These are phyloP conservation scores for Cucurbita pepo DNA, from an alignment of 306 rosid species.

Conservation along the genomic window DNA sequence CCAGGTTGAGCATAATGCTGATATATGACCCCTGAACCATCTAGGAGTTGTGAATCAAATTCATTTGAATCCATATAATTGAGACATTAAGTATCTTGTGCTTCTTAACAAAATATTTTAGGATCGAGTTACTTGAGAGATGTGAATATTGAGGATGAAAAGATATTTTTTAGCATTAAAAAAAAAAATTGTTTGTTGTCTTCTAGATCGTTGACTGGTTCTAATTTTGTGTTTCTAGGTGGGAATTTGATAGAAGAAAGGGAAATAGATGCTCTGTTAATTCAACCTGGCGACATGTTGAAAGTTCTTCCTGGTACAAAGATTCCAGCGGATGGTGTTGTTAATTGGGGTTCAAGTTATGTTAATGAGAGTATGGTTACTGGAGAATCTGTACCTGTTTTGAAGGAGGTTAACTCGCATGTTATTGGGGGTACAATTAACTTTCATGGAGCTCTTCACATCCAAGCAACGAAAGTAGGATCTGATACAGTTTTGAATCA, in stretches of 20 bases:
- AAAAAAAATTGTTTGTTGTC: background rate
- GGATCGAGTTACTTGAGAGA: background rate
- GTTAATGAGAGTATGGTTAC: slow-evolving; percentile 97
- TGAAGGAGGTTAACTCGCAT: slow-evolving; percentile 51
- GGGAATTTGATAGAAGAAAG: slow-evolving; percentile 56
- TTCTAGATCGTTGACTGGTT: background rate
- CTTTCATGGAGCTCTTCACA: slow-evolving; percentile 71
- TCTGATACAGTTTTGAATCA: slow-evolving; percentile 87
- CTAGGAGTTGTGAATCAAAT: background rate
- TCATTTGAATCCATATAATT: background rate
- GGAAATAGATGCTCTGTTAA: slow-evolving; percentile 79
- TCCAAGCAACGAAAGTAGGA: slow-evolving; percentile 77
- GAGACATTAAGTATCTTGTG: background rate
- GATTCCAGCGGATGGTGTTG: slow-evolving; percentile 81
- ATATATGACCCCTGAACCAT: background rate
- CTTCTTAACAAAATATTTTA: background rate
- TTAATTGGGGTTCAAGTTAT: slow-evolving; percentile 83
- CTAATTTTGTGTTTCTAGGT: slow-evolving; percentile 25
- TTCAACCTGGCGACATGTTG: slow-evolving; percentile 73
- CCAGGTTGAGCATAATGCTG: background rate
- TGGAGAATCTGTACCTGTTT: slow-evolving; percentile 74
- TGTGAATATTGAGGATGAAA: background rate
- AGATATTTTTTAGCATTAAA: background rate
- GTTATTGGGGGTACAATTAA: slow-evolving; percentile 93
- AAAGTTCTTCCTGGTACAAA: slow-evolving; percentile 94